These are phyloP conservation scores for Odontarrhena argentea DNA, from an alignment of 345 rosid species.

Conservation along the genomic window DNA sequence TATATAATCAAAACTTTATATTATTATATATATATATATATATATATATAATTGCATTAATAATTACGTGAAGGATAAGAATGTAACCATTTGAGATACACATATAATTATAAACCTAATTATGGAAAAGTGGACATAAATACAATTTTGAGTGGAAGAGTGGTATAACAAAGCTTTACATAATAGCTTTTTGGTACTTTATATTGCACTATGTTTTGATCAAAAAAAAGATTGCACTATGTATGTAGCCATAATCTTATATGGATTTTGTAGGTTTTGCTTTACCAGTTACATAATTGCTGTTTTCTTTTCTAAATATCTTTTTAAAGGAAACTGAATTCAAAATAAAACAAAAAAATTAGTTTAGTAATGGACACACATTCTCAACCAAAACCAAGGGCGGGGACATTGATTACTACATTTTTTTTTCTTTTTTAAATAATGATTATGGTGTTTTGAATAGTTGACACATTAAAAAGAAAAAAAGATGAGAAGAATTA, in stretches of 20 bases:
- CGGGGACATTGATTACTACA: not conserved
- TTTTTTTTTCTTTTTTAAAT: not conserved
- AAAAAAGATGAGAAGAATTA: too few species aligned
- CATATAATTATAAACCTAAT: constrained; percentile 6
- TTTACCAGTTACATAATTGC: constrained; percentile 26
- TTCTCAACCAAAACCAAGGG: constrained; percentile 3
- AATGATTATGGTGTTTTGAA: not conserved
- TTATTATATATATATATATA: too few species aligned
- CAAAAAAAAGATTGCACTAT: not conserved
- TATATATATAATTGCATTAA: not conserved
- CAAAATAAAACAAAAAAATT: not conserved
- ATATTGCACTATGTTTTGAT: constrained; percentile 32
- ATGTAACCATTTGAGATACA: not conserved
- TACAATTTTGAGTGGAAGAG: constrained; percentile 30
- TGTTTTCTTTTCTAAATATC: not conserved
- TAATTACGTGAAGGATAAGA: not conserved
- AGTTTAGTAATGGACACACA: not conserved
- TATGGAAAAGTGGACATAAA: constrained; percentile 18
- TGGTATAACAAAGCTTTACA: constrained; percentile 4
- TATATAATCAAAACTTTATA: too few species aligned
- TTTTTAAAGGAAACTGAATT: constrained; percentile 8
- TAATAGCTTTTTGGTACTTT: constrained; percentile 25
- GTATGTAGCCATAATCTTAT: constrained; percentile 24
- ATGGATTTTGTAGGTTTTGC: constrained; percentile 30
- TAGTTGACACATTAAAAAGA: too few species aligned